These are phyloP conservation scores for Leishmania amazonensis DNA, from an alignment of 208 protist species.

Conservation along the genomic window DNA sequence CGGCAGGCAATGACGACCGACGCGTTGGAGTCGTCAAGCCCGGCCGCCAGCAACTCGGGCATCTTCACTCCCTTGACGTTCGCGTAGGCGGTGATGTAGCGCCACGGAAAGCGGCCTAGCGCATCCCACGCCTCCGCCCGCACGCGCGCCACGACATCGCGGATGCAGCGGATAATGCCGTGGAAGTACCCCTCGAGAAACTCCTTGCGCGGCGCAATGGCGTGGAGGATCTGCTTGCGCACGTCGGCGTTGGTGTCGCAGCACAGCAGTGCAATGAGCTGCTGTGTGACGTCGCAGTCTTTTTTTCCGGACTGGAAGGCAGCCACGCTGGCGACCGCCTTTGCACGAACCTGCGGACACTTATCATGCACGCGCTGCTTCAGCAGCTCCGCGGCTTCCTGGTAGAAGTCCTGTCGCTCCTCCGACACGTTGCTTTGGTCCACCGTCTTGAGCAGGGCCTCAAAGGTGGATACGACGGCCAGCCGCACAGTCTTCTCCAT, in stretches of 20 bases:
- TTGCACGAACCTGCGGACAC: conserved; percentile 69
- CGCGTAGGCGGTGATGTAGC: conserved; percentile 81
- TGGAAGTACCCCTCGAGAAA: conserved; percentile 91
- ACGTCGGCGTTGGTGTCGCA: conserved; percentile 82
- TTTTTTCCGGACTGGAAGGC: conserved; percentile 86
- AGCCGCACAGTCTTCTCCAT: conserved; percentile 84
- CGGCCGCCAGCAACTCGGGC: conserved; percentile 54
- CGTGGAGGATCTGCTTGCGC: conserved; percentile 73
- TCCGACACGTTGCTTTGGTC: conserved; percentile 81
- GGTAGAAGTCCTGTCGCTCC: conserved; percentile 85
- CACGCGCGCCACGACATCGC: conserved; percentile 82
- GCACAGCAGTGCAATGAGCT: conserved; percentile 84
- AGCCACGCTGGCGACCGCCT: conserved; percentile 61
- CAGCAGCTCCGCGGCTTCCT: conserved; percentile 73
- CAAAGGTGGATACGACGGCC: conserved; percentile 70
- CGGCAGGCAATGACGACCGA: conserved; percentile 81
- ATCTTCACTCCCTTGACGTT: conserved; percentile 60
- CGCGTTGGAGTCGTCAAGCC: conserved; percentile 63
- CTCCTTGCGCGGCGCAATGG: conserved; percentile 78
- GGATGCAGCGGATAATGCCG: conserved; percentile 72
- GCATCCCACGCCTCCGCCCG: conserved; percentile 87
- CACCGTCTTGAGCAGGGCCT: conserved; percentile 73
- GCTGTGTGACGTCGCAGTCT: conserved; percentile 87
- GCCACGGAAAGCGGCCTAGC: conserved; percentile 81
- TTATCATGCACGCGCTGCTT: conserved; percentile 85